Percentiles rank a stretch among this genome's conserved stretches.
Evolutionary conservation across 345 rosid species (phyloP).

Genomic region (Anastatica hierochuntica): DNA sequence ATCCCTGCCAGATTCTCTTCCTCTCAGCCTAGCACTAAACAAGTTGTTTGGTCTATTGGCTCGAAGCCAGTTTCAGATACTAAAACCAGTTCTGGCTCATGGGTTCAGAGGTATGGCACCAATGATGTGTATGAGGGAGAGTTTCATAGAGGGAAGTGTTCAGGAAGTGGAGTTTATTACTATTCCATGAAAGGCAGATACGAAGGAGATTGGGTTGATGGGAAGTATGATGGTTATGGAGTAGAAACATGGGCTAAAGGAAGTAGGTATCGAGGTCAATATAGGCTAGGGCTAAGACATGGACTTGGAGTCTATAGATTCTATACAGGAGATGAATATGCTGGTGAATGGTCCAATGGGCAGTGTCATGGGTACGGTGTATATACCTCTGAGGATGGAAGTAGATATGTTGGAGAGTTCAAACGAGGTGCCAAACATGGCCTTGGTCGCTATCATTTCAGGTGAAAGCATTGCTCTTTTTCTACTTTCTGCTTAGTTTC

Average conservation of each 20-base stretch:
- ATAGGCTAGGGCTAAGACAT: slow-evolving; percentile 61
- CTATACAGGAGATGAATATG: slow-evolving; percentile 57
- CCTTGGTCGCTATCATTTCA: slow-evolving; percentile 61
- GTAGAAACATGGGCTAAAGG: slow-evolving; percentile 78
- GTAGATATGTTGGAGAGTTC: slow-evolving; percentile 55
- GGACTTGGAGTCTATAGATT: slow-evolving; percentile 61
- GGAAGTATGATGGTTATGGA: slow-evolving; percentile 66
- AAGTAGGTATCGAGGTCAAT: slow-evolving; percentile 66
- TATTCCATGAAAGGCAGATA: slow-evolving; percentile 51
- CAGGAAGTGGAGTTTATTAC: slow-evolving; percentile 65
- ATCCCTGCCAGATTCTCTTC: slow-evolving; percentile 15
- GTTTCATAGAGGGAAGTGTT: slow-evolving; percentile 54
- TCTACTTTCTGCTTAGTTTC: background rate
- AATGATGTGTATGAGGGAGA: slow-evolving; percentile 71
- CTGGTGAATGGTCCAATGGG: slow-evolving; percentile 73
- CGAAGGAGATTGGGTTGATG: slow-evolving; percentile 76
- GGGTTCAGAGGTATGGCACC: slow-evolving; percentile 46
- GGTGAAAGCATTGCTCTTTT: slow-evolving; percentile 27
- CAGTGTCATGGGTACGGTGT: slow-evolving; percentile 69
- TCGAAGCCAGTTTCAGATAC: slow-evolving; percentile 39
- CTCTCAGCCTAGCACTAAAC: slow-evolving; percentile 20
- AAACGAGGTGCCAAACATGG: slow-evolving; percentile 76
- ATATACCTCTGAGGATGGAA: slow-evolving; percentile 56
- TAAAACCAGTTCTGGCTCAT: slow-evolving; percentile 38
- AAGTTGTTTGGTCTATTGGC: slow-evolving; percentile 68